These are phyloP conservation scores for Danielozyma ontarioensis DNA, from an alignment of 805 yeast genomes.

Conservation along the genomic window DNA sequence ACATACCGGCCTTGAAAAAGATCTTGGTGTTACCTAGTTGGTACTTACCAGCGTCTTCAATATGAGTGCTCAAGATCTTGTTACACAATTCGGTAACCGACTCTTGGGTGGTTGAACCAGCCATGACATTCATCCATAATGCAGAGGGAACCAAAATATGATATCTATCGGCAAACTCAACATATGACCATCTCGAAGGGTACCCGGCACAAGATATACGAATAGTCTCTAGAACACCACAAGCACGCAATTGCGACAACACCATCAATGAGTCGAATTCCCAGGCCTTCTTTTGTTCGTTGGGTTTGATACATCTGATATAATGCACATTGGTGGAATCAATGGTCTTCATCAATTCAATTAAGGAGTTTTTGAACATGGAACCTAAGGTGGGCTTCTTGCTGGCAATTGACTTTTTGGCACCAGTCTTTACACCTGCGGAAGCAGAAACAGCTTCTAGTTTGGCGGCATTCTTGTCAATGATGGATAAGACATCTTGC, in stretches of 20 bases:
- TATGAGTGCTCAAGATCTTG: constrained; percentile 58
- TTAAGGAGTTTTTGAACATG: constrained; percentile 85
- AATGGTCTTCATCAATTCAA: constrained; percentile 89
- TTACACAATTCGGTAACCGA: constrained; percentile 62
- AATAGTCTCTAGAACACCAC: constrained; percentile 97
- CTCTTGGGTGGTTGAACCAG: constrained; percentile 44
- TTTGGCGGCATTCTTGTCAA: constrained; percentile 54
- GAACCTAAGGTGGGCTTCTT: constrained; percentile 93
- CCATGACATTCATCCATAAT: constrained; percentile 59
- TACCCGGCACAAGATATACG: constrained; percentile 96
- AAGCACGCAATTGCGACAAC: constrained; percentile 88
- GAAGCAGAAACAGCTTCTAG: constrained; percentile 35
- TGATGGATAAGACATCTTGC: constrained; percentile 55
- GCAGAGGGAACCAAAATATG: constrained; percentile 74
- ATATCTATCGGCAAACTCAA: constrained; percentile 86
- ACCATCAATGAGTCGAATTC: constrained; percentile 94
- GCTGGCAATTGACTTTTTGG: constrained; percentile 39
- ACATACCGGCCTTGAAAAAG: constrained; percentile 94
- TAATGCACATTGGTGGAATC: constrained; percentile 94
- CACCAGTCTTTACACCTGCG: constrained; percentile 25
- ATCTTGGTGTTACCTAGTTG: constrained; percentile 92
- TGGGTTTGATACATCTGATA: constrained; percentile 95
- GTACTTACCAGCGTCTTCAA: constrained; percentile 63
- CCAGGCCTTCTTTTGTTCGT: constrained; percentile 93
- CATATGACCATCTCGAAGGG: constrained; percentile 94